Base-by-base conservation (phyloP, 225 moss, liverwort and hornwort genomes). In the Straminergon stramineum region DNA sequence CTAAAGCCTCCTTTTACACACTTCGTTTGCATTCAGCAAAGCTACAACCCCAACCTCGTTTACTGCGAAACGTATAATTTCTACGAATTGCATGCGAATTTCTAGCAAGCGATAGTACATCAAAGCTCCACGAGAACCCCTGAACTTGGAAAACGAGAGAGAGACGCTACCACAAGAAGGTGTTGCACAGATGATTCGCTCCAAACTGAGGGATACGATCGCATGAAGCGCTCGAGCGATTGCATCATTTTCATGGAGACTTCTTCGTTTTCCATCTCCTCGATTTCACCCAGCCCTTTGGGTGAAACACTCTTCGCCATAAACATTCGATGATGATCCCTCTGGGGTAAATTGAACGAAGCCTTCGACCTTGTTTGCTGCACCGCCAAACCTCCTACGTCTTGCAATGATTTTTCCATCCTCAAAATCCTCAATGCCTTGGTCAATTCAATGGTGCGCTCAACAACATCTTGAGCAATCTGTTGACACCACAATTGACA, bases 171-270 rank as follows among this genome's bases (percentile, higher is more conserved):
- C 94, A 88, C 91, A 57, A 94, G 92, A 60, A 92, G 91, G 43
- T 89, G 91, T 48, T 94, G 90, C 45, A 88, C 85, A 30, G 92
- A 86, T 13, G 90, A 81, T 62, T 94, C 92, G 56, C 75, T 89
- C 94, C 92, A 94, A 43, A 92, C 81, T 27, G 67, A 65, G 79
- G 92, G 94, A 81, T 94, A 86, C 41, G 75, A 87, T 65, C 89
- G 87, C 92, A 94, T 94, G 65, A 91, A 92, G 13, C 87, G 82
- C 81, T 94, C 90, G n/a, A 94, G 87, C 52, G 89, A 83, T 70
- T 90, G 91, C 39, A 92, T 89, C 90, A 91, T 90, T 51, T 89
- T 87, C 60, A 24, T 90, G 30, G 89, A 92, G n/a, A 90, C 63
- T 71, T 92, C 92, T 64, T 92, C 92, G 22, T 88, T 90, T 75